A percentile compares a stretch with the other conserved stretches of the same genome.
Evolutionary conservation across 2,329 filamentous ascomycete genomes (phyloP).

Genomic region (Xylaria sp.): DNA sequence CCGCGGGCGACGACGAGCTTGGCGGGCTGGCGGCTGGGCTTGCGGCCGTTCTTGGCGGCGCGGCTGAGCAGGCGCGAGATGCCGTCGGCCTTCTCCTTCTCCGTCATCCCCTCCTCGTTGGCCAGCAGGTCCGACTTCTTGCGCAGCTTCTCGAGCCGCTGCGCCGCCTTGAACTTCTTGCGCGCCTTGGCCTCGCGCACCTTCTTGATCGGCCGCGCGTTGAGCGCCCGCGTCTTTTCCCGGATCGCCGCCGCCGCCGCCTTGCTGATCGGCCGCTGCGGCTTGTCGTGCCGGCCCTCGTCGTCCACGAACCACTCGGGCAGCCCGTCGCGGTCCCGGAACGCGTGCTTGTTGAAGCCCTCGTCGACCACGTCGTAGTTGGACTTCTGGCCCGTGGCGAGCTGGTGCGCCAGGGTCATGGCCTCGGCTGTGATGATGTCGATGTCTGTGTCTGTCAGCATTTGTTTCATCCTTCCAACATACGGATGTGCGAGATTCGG

Average conservation of each 20-base stretch:
- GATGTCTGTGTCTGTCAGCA: constrained; percentile 64
- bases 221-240: constrained; percentile 89
- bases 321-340: constrained; percentile 87
- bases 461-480: neutral
- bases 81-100: constrained; percentile 90
- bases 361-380: constrained; percentile 84
- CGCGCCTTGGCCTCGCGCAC: constrained; percentile 93
- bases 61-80: constrained; percentile 82
- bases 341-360: constrained; percentile 88
- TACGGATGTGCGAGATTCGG: neutral
- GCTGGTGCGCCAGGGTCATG: constrained; percentile 92
- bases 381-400: constrained; percentile 83
- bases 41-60: constrained; percentile 84
- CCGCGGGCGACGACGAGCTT: constrained; percentile 89
- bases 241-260: constrained; percentile 90
- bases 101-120: constrained; percentile 88
- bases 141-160: constrained; percentile 88
- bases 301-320: constrained; percentile 99
- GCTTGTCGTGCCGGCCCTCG: constrained; percentile 79
- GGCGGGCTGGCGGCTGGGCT: constrained; percentile 60
- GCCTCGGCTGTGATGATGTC: constrained; percentile 99
- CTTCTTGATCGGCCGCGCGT: constrained; percentile 98
- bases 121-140: constrained; percentile 93
- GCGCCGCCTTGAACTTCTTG: constrained; percentile 95
- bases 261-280: constrained; percentile 86